Evolutionary conservation across 2,329 filamentous ascomycete species (phyloP).

Genomic region (Pyricularia sp.): DNA sequence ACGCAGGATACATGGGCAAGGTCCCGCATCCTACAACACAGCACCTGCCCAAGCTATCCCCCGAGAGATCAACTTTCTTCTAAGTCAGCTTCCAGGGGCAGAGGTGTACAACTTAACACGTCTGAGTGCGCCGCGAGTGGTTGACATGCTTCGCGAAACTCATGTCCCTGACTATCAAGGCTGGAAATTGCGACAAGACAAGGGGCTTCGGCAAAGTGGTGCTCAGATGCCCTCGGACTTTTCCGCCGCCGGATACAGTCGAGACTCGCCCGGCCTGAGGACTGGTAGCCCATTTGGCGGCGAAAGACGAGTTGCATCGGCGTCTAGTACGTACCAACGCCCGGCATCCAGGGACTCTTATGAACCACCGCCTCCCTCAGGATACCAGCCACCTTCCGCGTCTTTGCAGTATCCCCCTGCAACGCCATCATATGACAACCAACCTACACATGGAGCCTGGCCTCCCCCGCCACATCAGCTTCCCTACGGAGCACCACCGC

Average conservation of each 20-base stretch:
- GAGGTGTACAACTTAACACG: slow-evolving; percentile 62
- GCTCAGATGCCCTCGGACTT: slow-evolving; percentile 35
- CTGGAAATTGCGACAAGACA: slow-evolving; percentile 33
- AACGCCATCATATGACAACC: slow-evolving; percentile 4
- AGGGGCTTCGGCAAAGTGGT: slow-evolving; percentile 14
- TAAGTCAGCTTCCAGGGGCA: slow-evolving; percentile 67
- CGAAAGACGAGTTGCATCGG: slow-evolving; percentile 25
- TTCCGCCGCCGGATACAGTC: slow-evolving; percentile 14
- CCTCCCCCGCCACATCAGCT: slow-evolving; percentile 4
- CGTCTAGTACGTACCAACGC: slow-evolving; percentile 36
- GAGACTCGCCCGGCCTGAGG: slow-evolving; percentile 17
- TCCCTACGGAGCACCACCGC: slow-evolving; percentile 2
- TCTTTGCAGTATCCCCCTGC: slow-evolving; percentile 18
- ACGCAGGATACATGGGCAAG: slow-evolving; percentile 47
- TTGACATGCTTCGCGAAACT: slow-evolving; percentile 61
- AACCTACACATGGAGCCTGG: slow-evolving; percentile 4
- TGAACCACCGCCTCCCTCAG: slow-evolving; percentile 23
- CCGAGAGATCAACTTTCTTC: slow-evolving; percentile 52
- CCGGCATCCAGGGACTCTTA: slow-evolving; percentile 35
- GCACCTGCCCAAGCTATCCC: slow-evolving; percentile 56
- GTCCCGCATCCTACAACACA: slow-evolving; percentile 19
- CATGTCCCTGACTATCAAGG: slow-evolving; percentile 52
- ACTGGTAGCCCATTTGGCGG: slow-evolving; percentile 38
- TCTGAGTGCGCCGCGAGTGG: slow-evolving; percentile 62
- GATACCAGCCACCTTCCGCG: neutral